Conservation (phyloP, 2,329 filamentous ascomycete species). For the Metarhizium anisopliae region DNA sequence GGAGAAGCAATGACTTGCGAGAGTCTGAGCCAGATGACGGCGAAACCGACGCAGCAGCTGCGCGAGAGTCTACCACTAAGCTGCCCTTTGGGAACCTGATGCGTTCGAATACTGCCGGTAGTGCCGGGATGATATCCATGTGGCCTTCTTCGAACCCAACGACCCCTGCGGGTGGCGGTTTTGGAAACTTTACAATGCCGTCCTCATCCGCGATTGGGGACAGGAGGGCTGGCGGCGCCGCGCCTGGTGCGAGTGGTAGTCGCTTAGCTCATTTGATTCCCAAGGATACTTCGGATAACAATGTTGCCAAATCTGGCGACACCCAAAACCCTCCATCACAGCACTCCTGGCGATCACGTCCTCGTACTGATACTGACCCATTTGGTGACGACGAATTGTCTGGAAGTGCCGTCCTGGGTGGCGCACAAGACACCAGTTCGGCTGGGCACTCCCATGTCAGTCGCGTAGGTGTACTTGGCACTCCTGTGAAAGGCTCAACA, state of each 20-base stretch:
- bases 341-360: slow-evolving; percentile 48
- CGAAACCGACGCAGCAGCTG: slow-evolving; percentile 21
- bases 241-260: slow-evolving; percentile 66
- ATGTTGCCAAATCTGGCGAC: slow-evolving; percentile 41
- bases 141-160: slow-evolving; percentile 42
- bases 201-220: slow-evolving; percentile 52
- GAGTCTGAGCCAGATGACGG: slow-evolving; percentile 47
- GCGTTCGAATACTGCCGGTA: slow-evolving; percentile 46
- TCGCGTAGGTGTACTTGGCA: slow-evolving; percentile 38
- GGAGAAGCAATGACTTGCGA: slow-evolving; percentile 44
- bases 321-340: slow-evolving; percentile 30
- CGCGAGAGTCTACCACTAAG: slow-evolving; percentile 22
- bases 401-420: slow-evolving; percentile 66
- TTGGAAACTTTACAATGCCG: slow-evolving; percentile 77
- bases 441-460: slow-evolving; percentile 17
- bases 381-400: slow-evolving; percentile 59
- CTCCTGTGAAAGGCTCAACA: slow-evolving; percentile 43
- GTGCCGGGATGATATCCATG: slow-evolving; percentile 33
- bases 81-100: slow-evolving; percentile 37
- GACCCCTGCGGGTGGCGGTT: slow-evolving; percentile 63
- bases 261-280: slow-evolving; percentile 78
- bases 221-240: slow-evolving; percentile 62
- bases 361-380: slow-evolving; percentile 65
- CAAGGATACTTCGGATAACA: slow-evolving; percentile 65
- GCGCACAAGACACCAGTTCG: slow-evolving; percentile 59